Conservation (phyloP, 805 yeast species). For the Jamesozyma piceae region DNA sequence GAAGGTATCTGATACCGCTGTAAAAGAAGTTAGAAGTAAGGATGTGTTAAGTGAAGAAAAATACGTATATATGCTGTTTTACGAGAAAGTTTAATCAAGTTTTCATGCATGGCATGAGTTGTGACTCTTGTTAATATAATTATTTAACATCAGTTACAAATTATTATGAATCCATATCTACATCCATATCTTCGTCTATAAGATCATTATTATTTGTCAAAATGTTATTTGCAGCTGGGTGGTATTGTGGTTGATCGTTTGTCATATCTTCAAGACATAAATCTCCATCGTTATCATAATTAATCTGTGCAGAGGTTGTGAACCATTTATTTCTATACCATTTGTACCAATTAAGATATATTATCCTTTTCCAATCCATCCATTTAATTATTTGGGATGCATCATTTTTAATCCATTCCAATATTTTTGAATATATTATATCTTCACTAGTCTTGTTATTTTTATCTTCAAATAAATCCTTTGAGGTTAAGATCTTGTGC, state of each 20-base stretch:
- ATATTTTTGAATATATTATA: constrained; percentile 18
- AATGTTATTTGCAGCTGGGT: neutral
- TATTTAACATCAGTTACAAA: neutral
- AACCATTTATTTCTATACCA: constrained; percentile 21
- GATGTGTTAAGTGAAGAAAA: constrained; percentile 59
- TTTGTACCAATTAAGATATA: constrained; percentile 23
- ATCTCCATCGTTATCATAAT: constrained; percentile 6
- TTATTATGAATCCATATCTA: constrained; percentile 9
- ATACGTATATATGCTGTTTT: constrained; percentile 81
- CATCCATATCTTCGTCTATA: constrained; percentile 8
- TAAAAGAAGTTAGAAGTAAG: constrained; percentile 48
- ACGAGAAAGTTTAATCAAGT: constrained; percentile 36
- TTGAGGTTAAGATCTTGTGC: neutral
- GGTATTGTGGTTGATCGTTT: neutral
- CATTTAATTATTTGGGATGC: constrained; percentile 25
- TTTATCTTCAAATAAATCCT: neutral
- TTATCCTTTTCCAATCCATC: constrained; percentile 13
- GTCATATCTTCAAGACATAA: neutral
- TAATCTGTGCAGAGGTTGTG: neutral
- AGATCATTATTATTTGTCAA: constrained; percentile 4
- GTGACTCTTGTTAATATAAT: neutral
- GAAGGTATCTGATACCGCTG: constrained; percentile 73
- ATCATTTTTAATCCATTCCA: constrained; percentile 20
- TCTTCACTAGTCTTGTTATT: constrained; percentile 3
- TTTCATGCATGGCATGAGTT: neutral